phyloP scores from a whole-genome alignment of 768 basidiomycete species.

The Tricholoma sp. region DNA sequence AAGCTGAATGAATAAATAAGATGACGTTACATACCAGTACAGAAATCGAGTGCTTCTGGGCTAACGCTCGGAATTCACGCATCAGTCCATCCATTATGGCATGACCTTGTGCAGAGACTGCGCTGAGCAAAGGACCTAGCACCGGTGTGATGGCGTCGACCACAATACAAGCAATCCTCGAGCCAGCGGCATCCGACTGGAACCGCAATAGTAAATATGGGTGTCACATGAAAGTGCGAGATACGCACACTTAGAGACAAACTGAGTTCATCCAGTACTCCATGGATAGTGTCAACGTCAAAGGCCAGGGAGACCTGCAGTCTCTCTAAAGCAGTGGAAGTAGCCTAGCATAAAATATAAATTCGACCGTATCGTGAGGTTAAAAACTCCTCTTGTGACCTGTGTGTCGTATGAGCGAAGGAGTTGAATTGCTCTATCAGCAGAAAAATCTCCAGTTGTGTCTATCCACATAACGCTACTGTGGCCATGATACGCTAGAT shows the following conservation, averaged over 20 bases:
- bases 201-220: not conserved
- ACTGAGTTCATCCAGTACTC: conserved; percentile 42
- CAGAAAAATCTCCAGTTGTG: conserved; percentile 62
- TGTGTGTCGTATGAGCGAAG: conserved; percentile 25
- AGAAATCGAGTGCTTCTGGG: conserved; percentile 38
- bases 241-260: conserved; percentile 19
- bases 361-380: conserved; percentile 2
- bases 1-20: conserved; percentile 10
- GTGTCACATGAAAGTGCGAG: conserved; percentile 2
- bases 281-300: conserved; percentile 50
- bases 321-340: conserved; percentile 40
- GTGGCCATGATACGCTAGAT: conserved; percentile 35
- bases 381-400: conserved; percentile 6
- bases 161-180: conserved; percentile 43
- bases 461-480: conserved; percentile 64
- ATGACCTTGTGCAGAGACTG: conserved; percentile 69
- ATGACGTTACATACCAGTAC: conserved; percentile 44
- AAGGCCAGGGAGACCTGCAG: conserved; percentile 56
- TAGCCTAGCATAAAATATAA: conserved; percentile 15
- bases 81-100: conserved; percentile 70
- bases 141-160: conserved; percentile 65
- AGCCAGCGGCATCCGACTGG: conserved; percentile 10
- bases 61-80: conserved; percentile 50
- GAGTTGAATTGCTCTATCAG: conserved; percentile 38
- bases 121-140: conserved; percentile 57